A percentile compares a stretch with the other conserved stretches of the same genome.
Conservation (phyloP, 2,329 filamentous ascomycete species). For the Botrytis cinerea region DNA sequence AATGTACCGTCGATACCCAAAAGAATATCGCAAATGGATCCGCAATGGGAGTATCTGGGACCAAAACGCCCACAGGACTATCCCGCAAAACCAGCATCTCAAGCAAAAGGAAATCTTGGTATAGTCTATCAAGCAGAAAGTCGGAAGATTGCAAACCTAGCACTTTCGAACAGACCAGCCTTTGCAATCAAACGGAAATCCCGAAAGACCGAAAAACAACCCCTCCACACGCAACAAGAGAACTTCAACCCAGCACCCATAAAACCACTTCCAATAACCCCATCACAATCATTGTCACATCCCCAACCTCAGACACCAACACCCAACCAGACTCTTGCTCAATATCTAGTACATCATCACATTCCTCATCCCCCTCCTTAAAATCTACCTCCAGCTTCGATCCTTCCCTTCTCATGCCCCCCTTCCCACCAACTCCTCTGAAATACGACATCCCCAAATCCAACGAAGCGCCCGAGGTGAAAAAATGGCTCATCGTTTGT, state of each 20-base stretch:
- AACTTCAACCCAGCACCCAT: conserved; percentile 20
- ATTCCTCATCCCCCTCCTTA: neutral
- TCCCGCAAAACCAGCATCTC: neutral
- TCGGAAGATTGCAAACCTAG: conserved; percentile 1
- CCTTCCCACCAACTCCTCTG: conserved; percentile 21
- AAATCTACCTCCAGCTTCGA: conserved; percentile 24
- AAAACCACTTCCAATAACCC: conserved; percentile 24
- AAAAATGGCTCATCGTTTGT: conserved; percentile 34
- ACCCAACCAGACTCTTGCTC: conserved; percentile 6
- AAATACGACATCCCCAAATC: conserved; percentile 26
- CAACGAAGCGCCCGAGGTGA: conserved; percentile 32
- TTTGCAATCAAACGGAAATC: neutral
- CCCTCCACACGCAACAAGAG: conserved; percentile 6
- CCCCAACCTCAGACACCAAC: conserved; percentile 33
- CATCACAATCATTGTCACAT: conserved; percentile 36
- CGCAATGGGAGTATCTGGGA: neutral
- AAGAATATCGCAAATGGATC: neutral
- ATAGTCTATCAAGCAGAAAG: neutral
- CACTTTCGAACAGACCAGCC: neutral
- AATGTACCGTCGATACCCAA: neutral
- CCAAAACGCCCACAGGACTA: neutral
- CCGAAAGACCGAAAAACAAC: neutral
- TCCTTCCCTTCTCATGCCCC: conserved; percentile 32
- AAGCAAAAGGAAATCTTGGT: conserved; percentile 14
- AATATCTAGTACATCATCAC: conserved; percentile 9